A percentile compares a stretch with the other conserved stretches of the same genome.
These are phyloP conservation scores for Paxillus rubicundulus DNA, from an alignment of 768 basidiomycete genomes.

Conservation along the genomic window DNA sequence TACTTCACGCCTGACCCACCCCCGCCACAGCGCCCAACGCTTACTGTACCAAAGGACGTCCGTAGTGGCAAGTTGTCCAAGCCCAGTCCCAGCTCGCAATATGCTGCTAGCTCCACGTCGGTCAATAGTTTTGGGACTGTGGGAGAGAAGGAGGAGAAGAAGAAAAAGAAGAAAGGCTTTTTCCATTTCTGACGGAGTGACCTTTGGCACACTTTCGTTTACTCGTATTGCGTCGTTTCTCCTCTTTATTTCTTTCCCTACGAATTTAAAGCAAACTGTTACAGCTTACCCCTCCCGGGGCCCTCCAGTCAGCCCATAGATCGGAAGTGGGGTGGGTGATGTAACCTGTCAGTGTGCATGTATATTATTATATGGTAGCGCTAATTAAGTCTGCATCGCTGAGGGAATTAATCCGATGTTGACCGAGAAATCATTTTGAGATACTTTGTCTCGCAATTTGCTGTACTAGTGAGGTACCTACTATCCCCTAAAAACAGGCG, in stretches of 20 bases:
- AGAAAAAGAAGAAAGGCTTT: slow-evolving; percentile 75
- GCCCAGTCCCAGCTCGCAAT: slow-evolving; percentile 48
- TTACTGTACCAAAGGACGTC: slow-evolving; percentile 27
- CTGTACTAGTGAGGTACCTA: too few species aligned
- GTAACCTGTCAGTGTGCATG: too few species aligned
- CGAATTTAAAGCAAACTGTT: too few species aligned
- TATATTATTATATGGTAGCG: too few species aligned
- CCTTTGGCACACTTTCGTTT: not conserved
- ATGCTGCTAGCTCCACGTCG: slow-evolving; percentile 50
- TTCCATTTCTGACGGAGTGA: slow-evolving; percentile 53
- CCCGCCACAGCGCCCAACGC: slow-evolving; percentile 28
- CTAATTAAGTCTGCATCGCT: too few species aligned
- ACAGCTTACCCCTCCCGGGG: too few species aligned
- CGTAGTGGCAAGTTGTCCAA: slow-evolving; percentile 27
- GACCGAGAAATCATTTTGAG: too few species aligned
- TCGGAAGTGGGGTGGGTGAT: too few species aligned
- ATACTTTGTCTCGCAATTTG: too few species aligned
- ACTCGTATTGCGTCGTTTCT: not conserved
- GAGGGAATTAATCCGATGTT: too few species aligned
- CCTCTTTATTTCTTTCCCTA: not conserved
- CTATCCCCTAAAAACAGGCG: too few species aligned
- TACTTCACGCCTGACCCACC: slow-evolving; percentile 50
- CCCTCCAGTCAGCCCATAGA: too few species aligned
- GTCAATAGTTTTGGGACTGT: slow-evolving; percentile 36
- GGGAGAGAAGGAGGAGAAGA: slow-evolving; percentile 52